Base-by-base conservation (phyloP, 306 rosid genomes). In the Psophocarpus tetragonolobus region DNA sequence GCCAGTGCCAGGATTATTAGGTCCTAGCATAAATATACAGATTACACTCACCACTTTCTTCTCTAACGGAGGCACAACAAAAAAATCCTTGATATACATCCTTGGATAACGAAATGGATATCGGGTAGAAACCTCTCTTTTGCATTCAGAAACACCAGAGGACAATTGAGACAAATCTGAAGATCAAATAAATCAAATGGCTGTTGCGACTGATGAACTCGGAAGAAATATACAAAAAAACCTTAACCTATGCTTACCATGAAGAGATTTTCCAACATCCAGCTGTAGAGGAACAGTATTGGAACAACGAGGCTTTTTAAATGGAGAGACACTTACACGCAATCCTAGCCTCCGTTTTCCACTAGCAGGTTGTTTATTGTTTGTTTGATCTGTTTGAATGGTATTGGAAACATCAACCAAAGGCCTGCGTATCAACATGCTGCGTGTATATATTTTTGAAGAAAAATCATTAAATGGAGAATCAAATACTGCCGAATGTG, bases 271-370 rank as follows among this genome's bases (percentile, higher is more conserved):
- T 71, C 84, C 50, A 61, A 73, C 82, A 78, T 82, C 82, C 74
- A 54, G 80, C 47, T 83, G 90, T 68, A 80, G 76, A 62, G 89
- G 88, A 20, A 85, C 79, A 53, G 90, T 78, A 39, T 89, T 85
- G 65, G 89, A 85, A 63, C 56, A 77, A 12, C 97, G 97, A 39
- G 97, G 98, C 87, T 41, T 89, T 88, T 92, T 94, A 71, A 94
- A 94, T 32, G 97, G 87, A 87, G 98, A 89, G 76, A 71, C 57
- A 24, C 82, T 84, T 73, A 24, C 78, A 78, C 81, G 80, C 74
- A 77, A 77, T 79, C 93, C 84, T 11, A 86, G 75, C 80, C 85
- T 90, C 88, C 92, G 87, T 85, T 88, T 92, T 58, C 82, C 89
- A 64, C 78, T 39, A 35, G 50, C 33, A 54, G 60, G 79, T 41